Evolutionary conservation across 345 rosid species (phyloP).

Genomic region (Populus pruinosa): DNA sequence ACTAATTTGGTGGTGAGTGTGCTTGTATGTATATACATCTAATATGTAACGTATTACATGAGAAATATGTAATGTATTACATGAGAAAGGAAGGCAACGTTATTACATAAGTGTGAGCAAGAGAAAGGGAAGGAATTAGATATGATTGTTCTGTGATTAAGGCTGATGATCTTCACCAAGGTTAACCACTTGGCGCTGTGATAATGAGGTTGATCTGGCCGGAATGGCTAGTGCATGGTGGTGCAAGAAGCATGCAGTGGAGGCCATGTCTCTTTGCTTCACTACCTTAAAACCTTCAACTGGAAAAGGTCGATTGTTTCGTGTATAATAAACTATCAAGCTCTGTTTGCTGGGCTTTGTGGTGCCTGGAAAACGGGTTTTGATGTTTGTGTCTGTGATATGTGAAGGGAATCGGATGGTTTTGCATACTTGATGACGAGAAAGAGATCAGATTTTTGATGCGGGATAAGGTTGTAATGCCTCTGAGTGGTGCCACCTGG

Average conservation of each 20-base stretch:
- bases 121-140: too few species aligned
- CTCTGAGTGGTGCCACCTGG: constrained; percentile 43
- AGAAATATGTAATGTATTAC: too few species aligned
- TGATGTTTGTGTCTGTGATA: background rate
- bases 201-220: constrained; percentile 36
- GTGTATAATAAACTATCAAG: too few species aligned
- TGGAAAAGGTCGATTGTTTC: background rate
- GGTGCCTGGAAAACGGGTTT: background rate
- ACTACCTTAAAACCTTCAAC: background rate
- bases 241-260: constrained; percentile 67
- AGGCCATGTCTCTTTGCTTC: constrained; percentile 45
- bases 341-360: constrained; percentile 1
- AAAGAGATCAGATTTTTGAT: constrained; percentile 39
- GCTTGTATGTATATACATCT: too few species aligned
- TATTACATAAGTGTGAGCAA: too few species aligned
- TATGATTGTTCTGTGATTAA: too few species aligned
- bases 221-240: constrained; percentile 49
- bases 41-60: too few species aligned
- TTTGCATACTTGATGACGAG: constrained; percentile 19
- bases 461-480: constrained; percentile 57
- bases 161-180: background rate
- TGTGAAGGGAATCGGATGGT: constrained; percentile 39
- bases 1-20: too few species aligned
- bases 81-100: too few species aligned
- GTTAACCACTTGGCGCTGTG: constrained; percentile 38